These are phyloP conservation scores for Aspergillus neotritici DNA, from an alignment of 2,329 filamentous ascomycete genomes.

Conservation along the genomic window DNA sequence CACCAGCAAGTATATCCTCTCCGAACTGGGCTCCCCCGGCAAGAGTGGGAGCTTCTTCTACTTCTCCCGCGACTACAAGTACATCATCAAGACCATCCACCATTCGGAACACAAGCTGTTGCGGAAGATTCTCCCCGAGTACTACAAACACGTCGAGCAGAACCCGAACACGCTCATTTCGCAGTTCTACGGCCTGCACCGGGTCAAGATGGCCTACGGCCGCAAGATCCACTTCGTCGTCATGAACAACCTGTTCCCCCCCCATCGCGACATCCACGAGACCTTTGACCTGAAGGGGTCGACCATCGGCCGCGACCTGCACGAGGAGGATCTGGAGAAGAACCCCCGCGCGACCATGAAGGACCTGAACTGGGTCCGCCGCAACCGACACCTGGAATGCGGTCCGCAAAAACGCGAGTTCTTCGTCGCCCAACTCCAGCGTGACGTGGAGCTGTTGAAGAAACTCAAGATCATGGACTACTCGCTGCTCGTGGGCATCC, in stretches of 20 bases:
- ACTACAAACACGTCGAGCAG: constrained; percentile 84
- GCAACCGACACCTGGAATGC: constrained; percentile 78
- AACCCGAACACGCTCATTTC: constrained; percentile 97
- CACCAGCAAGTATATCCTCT: constrained; percentile 97
- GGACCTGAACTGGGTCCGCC: constrained; percentile 90
- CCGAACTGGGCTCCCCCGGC: constrained; percentile 90
- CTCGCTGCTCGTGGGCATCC: constrained; percentile 87
- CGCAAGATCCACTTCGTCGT: constrained; percentile 99
- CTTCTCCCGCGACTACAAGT: constrained; percentile 98
- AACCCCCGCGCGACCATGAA: constrained; percentile 93
- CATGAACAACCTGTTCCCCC: constrained; percentile 99
- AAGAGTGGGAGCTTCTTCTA: constrained; percentile 99
- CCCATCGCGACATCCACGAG: constrained; percentile 92
- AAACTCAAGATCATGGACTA: constrained; percentile 97
- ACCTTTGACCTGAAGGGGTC: constrained; percentile 97
- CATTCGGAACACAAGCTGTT: constrained; percentile 65
- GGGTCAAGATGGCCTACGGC: constrained; percentile 96
- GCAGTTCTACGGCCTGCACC: constrained; percentile 94
- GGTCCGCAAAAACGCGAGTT: constrained; percentile 80
- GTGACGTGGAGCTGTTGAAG: constrained; percentile 81
- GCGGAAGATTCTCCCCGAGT: constrained; percentile 62
- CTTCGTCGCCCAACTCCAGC: constrained; percentile 83
- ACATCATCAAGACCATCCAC: constrained; percentile 99
- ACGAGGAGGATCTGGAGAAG: constrained; percentile 75
- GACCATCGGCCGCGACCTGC: constrained; percentile 86